phyloP scores from a whole-genome alignment of 1,284 basidiomycete genomes.

The Lentinula novae-zelandiae region DNA sequence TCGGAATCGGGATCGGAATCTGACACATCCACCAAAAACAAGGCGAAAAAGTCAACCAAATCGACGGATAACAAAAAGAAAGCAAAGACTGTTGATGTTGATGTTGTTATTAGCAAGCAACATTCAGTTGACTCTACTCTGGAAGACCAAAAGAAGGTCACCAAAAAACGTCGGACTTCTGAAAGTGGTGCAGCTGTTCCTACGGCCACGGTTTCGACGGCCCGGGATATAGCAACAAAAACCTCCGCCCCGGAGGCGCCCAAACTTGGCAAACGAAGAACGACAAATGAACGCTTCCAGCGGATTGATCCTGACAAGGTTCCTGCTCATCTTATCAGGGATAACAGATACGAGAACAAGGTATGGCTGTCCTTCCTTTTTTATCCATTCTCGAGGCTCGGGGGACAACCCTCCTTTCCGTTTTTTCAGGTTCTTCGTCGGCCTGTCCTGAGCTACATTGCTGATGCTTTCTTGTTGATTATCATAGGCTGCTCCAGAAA shows the following conservation, averaged over 20 bases:
- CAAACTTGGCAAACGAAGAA: constrained; percentile 32
- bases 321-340: constrained; percentile 56
- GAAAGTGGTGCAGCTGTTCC: constrained; percentile 46
- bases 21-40: constrained; percentile 8
- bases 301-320: constrained; percentile 76
- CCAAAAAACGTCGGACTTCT: constrained; percentile 59
- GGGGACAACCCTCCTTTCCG: background rate
- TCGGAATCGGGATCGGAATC: constrained; percentile 15
- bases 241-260: constrained; percentile 14
- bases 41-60: background rate
- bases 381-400: background rate
- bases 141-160: constrained; percentile 26
- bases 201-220: constrained; percentile 34
- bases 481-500: constrained; percentile 51
- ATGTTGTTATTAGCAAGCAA: background rate
- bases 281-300: constrained; percentile 67
- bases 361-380: constrained; percentile 31
- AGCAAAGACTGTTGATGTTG: background rate
- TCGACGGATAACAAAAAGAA: background rate
- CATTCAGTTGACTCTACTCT: background rate
- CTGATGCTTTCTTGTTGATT: constrained; percentile 5
- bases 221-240: background rate
- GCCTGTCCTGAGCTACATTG: background rate
- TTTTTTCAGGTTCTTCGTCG: background rate
- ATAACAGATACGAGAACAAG: constrained; percentile 85